Evolutionary conservation across 2,329 filamentous ascomycete species (phyloP).

Genomic region (Claviceps sp.): DNA sequence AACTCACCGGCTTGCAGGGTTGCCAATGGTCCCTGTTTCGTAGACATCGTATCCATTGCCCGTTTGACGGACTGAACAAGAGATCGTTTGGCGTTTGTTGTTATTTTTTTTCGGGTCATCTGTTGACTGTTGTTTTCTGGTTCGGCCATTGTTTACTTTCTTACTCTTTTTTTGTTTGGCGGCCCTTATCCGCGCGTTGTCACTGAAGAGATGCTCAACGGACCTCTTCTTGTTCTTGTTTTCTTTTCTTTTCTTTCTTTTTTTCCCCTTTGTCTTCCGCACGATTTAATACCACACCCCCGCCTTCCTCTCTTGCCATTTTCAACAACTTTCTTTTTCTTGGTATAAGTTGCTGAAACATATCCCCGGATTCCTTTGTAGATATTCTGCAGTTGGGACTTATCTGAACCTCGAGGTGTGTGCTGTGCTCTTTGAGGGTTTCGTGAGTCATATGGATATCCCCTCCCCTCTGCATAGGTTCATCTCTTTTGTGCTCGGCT

Average conservation of each 20-base stretch:
- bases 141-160: neutral
- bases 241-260: neutral
- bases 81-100: neutral
- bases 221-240: neutral
- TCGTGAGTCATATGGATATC: neutral
- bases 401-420: too few relatives aligned
- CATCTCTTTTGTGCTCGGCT: neutral
- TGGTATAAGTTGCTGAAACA: too few relatives aligned
- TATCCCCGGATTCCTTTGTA: too few relatives aligned
- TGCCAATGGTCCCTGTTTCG: neutral
- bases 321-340: too few relatives aligned
- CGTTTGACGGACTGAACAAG: neutral
- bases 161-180: neutral
- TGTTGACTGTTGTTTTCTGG: neutral
- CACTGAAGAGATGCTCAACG: neutral
- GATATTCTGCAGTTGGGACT: too few relatives aligned
- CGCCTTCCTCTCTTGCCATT: too few relatives aligned
- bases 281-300: too few relatives aligned
- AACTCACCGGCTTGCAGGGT: conserved; percentile 6
- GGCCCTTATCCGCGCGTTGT: neutral
- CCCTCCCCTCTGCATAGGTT: neutral
- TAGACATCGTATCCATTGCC: neutral
- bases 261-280: too few relatives aligned
- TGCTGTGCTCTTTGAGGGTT: too few relatives aligned
- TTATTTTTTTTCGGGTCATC: neutral